A percentile compares a stretch with the other conserved stretches of the same genome.
Conservation (phyloP, 192 early-diverging fungal genomes). For the Funneliformis mosseae region DNA sequence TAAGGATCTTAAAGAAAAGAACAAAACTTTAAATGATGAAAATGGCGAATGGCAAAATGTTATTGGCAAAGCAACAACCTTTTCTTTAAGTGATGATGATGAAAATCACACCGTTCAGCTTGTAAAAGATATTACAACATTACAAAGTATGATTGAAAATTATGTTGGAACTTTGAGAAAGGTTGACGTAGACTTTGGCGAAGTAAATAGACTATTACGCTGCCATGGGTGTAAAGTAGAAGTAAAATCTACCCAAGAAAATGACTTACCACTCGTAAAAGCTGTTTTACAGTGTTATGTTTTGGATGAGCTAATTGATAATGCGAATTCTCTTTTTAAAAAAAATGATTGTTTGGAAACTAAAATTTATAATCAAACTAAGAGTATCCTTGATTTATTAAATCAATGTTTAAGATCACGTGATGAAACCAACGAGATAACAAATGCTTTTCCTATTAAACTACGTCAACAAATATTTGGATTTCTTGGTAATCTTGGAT, state of each 20-base stretch:
- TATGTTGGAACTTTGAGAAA: neutral
- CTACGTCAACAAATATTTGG: conserved; percentile 17
- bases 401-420: neutral
- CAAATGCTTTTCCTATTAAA: neutral
- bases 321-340: too few species aligned
- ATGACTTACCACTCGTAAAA: neutral
- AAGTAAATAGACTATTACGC: neutral
- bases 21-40: neutral
- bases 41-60: neutral
- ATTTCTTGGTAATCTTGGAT: neutral
- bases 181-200: neutral
- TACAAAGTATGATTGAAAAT: neutral
- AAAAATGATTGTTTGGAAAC: neutral
- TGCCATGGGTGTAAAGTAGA: neutral
- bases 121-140: neutral
- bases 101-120: neutral
- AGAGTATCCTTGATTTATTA: neutral
- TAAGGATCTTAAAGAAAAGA: too few species aligned
- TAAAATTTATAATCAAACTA: neutral
- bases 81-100: neutral
- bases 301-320: neutral
- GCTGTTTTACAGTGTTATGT: neutral
- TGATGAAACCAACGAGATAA: neutral
- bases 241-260: neutral
- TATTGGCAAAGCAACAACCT: neutral